Evolutionary conservation across 1,139 yeast genomes (phyloP), one percentile per base, ranked within the genome.

Genomic region (Geotrichum klebahnii): DNA sequence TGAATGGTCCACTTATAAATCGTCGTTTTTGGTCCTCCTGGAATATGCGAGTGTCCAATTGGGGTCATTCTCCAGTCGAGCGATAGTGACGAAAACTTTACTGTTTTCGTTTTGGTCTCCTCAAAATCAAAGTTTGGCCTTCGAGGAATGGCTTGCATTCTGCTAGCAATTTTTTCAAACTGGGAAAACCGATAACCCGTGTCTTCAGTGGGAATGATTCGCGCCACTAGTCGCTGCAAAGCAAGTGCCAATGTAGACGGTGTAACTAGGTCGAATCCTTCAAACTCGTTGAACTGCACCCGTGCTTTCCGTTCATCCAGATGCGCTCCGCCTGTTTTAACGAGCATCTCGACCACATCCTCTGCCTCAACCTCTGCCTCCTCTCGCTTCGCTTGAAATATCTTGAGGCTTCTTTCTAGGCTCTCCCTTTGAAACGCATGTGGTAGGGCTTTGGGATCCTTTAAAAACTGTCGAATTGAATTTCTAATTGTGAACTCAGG

Each of bases 401-500:
- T 20, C 2, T 26, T 8, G 3, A 47, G 46, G 10, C 38, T 10
- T 4, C 31, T 24, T 3, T 35, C 24, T 5, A 49, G 46, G 17
- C 41, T 53, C 5, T 22, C 22, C 24, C 23, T 36, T 29, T 47
- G 54, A 20, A 60, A 40, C n/a, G 61, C 62, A 12, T 19, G 14
- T 6, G 64, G 64, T 5, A 60, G 53, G 22, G 28, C 16, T 3
- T 43, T 44, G 19, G 29, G 35, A 9, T 44, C 47, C 6, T 46
- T 23, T 10, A 64, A 50, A 28, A 66, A 41, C 20, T 46, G 38
- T 9, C 71, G 59, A 22, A 67, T 58, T 1, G 71, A 66, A 58
- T 85, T 85, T 31, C 95, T 68, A 37, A 67, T 61, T 0, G 92
- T 84, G 46, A 82, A 68, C 2, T 59, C 54, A 0, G 72, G 62